Evolutionary conservation across 2,329 filamentous ascomycete genomes (phyloP).

Genomic region (Penicillium occitanis): DNA sequence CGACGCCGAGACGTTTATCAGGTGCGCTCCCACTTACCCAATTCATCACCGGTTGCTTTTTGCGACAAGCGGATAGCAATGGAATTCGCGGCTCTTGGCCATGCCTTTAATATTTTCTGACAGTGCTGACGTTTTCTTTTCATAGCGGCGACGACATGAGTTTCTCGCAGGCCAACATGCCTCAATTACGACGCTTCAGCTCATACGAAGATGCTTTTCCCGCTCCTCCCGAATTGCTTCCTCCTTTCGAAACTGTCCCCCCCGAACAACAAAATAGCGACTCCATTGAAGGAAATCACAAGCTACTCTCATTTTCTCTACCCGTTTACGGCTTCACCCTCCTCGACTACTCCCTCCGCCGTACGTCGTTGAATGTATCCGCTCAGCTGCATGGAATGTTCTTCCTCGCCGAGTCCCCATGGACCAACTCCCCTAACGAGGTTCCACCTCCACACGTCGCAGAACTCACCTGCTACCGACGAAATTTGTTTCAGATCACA

Average conservation of each 20-base stretch:
- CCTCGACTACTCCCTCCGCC: conserved; percentile 59
- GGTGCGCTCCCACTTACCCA: conserved; percentile 46
- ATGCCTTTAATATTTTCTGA: neutral
- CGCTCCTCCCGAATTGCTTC: conserved; percentile 30
- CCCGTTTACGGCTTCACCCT: conserved; percentile 61
- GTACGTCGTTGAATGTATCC: conserved; percentile 57
- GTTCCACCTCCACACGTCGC: conserved; percentile 56
- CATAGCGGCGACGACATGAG: conserved; percentile 53
- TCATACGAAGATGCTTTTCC: conserved; percentile 53
- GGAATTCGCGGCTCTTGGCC: neutral
- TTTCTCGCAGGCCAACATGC: conserved; percentile 47
- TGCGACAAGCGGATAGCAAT: neutral
- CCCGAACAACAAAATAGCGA: conserved; percentile 42
- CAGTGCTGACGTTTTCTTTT: conserved; percentile 2
- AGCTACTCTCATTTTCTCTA: conserved; percentile 72
- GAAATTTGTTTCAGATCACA: conserved; percentile 94
- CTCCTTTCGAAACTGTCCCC: conserved; percentile 44
- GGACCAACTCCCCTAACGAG: conserved; percentile 56
- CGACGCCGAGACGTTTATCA: conserved; percentile 60
- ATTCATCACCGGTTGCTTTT: conserved; percentile 9
- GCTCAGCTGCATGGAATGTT: conserved; percentile 69
- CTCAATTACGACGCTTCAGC: conserved; percentile 52
- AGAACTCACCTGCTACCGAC: conserved; percentile 91
- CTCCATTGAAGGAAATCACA: conserved; percentile 65
- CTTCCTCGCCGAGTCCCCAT: conserved; percentile 65